Base-by-base conservation (phyloP, 768 basidiomycete genomes). In the Boletus pseudopeckii region DNA sequence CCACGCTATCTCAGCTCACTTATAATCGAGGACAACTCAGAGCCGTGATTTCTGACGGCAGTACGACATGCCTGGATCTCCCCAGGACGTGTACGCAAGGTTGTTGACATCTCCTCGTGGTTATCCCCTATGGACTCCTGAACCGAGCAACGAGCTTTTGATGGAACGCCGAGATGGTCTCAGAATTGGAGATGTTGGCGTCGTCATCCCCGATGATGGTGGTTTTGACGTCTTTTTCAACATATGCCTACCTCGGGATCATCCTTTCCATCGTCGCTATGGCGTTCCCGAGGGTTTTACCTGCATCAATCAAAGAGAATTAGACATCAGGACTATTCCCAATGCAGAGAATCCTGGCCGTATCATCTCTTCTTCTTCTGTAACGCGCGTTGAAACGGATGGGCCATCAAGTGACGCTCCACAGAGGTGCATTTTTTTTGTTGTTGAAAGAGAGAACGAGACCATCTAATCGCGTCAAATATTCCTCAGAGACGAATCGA, bases 171-270 rank as follows among this genome's bases (percentile, higher is more conserved):
- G 18, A 15, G 50, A 58, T 17, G 71, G 72, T 6, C 59, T 69
- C 33, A 66, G 50, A 30, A 69, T 73, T 17, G 72, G 73, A 6
- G 73, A 74, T 52, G 66, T 47, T 7, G 46, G 46, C 6, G 34
- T 74, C 11, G 59, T 72, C 20, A 63, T 54, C 5, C 52, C 64
- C 1, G 60, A 61, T 3, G 57, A 63, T 45, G 72, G 72, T 13
- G 60, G 58, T 9, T 74, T 74, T 26, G 65, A 66, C 48, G 69
- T 67, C 53, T 59, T 72, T 1, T 74, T 74, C 59, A 73, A 71
- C 47, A 66, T 72, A 6, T 68, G 61, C 30, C 50, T 67, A 8
- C 64, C 70, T 42, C 64, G 58, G 7, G 61, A 70, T 20, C 68
- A 74, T 49, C 33, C 59, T 4, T 58, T 46, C 17, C 45, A 53